Percentiles rank a stretch among this genome's conserved stretches.
phyloP scores from a whole-genome alignment of 495 filamentous ascomycete genomes.

The Niebla homalea region DNA sequence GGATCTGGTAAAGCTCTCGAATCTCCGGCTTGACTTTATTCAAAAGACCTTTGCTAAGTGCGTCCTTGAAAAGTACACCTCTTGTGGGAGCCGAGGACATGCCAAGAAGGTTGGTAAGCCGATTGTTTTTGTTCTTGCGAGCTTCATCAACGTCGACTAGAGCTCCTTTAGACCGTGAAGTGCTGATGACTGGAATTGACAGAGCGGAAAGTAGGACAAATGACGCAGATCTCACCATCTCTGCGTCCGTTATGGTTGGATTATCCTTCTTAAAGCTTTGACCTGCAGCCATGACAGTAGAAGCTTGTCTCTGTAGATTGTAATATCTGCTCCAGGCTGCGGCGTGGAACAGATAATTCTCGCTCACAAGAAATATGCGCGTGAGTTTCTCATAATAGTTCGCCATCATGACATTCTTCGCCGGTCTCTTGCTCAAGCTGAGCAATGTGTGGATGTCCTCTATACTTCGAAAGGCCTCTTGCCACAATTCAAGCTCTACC shows the following conservation, averaged over 20 bases:
- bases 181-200: constrained; percentile 97
- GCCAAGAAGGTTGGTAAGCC: constrained; percentile 87
- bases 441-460: constrained; percentile 99
- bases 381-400: constrained; percentile 99
- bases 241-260: constrained; percentile 73
- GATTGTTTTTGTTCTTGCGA: constrained; percentile 96
- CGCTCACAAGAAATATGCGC: constrained; percentile 93
- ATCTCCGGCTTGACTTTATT: constrained; percentile 88
- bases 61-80: constrained; percentile 86
- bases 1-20: constrained; percentile 90
- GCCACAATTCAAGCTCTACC: constrained; percentile 95
- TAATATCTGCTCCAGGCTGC: constrained; percentile 95
- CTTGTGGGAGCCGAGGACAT: constrained; percentile 83
- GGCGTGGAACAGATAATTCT: constrained; percentile 98
- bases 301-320: constrained; percentile 84
- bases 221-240: constrained; percentile 77
- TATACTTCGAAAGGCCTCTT: constrained; percentile 96
- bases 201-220: constrained; percentile 94
- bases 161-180: constrained; percentile 85
- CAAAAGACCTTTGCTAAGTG: constrained; percentile 82
- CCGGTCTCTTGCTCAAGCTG: constrained; percentile 93
- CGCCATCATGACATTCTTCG: constrained; percentile 99
- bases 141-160: constrained; percentile 94
- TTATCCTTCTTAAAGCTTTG: constrained; percentile 88
- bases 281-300: constrained; percentile 69